Conservation (phyloP, 768 basidiomycete genomes). For the Pulveroboletus ravenelii region DNA sequence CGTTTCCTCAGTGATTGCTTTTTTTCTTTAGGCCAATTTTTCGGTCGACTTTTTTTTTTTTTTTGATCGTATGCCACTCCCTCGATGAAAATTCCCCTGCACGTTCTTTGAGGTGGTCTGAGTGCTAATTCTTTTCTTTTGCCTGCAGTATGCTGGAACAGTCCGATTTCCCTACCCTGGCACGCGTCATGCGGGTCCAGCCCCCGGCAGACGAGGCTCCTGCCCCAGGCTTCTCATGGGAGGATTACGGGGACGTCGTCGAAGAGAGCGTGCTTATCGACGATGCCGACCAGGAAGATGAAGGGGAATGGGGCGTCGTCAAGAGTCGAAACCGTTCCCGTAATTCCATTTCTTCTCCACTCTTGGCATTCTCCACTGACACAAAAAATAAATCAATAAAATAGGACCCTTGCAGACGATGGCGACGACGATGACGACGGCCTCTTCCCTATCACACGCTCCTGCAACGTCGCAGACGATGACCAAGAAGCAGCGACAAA, state of each 20-base stretch:
- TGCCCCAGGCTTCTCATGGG: conserved; percentile 67
- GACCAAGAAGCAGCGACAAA: conserved; percentile 70
- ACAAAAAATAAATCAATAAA: neutral
- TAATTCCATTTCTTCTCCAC: conserved; percentile 24
- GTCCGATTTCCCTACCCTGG: conserved; percentile 47
- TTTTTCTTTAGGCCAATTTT: neutral
- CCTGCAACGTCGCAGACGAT: conserved; percentile 40
- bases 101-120: neutral
- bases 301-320: conserved; percentile 74
- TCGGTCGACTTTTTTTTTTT: neutral
- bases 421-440: conserved; percentile 1
- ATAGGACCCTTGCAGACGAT: conserved; percentile 14
- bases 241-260: conserved; percentile 68
- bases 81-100: neutral
- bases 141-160: conserved; percentile 56
- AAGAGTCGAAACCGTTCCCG: conserved; percentile 46
- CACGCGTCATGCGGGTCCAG: conserved; percentile 69
- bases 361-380: conserved; percentile 1
- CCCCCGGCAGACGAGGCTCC: conserved; percentile 55
- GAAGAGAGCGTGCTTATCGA: conserved; percentile 37
- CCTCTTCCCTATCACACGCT: conserved; percentile 8
- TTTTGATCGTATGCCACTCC: neutral
- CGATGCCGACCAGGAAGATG: conserved; percentile 68
- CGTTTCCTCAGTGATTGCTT: conserved; percentile 19
- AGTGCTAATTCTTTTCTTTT: conserved; percentile 1